A percentile compares a stretch with the other conserved stretches of the same genome.
Conservation (phyloP, 306 rosid genomes). For the Casuarina equisetifolia region DNA sequence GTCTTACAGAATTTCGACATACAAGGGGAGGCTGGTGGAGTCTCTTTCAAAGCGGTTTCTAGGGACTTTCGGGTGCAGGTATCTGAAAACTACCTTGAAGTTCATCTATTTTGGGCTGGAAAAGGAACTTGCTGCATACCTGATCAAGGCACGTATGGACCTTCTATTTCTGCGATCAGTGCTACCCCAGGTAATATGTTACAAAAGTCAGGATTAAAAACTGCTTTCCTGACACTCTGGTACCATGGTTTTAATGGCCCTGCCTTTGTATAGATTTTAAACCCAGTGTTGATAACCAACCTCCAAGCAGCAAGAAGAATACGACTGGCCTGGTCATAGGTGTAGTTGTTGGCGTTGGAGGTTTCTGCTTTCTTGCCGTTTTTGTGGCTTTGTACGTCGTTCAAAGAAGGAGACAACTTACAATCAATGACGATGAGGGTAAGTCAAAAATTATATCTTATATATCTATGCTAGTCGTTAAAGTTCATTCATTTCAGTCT, state of each 20-base stretch:
- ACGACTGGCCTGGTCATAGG: constrained; percentile 58
- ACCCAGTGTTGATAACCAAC: constrained; percentile 55
- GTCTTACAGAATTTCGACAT: constrained; percentile 64
- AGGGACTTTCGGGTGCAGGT: constrained; percentile 41
- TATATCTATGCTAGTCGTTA: background rate
- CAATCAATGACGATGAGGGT: constrained; percentile 52
- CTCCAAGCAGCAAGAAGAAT: constrained; percentile 47
- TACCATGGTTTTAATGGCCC: constrained; percentile 15
- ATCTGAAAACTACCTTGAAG: constrained; percentile 59
- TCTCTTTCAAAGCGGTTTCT: constrained; percentile 38
- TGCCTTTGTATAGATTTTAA: constrained; percentile 48
- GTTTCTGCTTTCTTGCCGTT: constrained; percentile 36
- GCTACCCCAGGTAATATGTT: constrained; percentile 61
- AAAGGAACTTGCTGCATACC: constrained; percentile 86
- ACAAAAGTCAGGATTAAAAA: constrained; percentile 1
- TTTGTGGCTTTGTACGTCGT: constrained; percentile 30
- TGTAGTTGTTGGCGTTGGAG: constrained; percentile 61
- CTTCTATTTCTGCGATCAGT: constrained; percentile 72
- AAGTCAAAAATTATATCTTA: background rate
- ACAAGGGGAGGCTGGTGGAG: constrained; percentile 59
- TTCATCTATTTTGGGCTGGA: constrained; percentile 91
- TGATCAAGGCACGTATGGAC: constrained; percentile 60
- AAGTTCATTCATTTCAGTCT: background rate
- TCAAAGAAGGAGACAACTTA: constrained; percentile 49
- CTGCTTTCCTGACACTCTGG: constrained; percentile 3